Evolutionary conservation across 495 filamentous ascomycete genomes (phyloP), one percentile per base, ranked within the genome.

Genomic region (Trichoderma asperelloides): DNA sequence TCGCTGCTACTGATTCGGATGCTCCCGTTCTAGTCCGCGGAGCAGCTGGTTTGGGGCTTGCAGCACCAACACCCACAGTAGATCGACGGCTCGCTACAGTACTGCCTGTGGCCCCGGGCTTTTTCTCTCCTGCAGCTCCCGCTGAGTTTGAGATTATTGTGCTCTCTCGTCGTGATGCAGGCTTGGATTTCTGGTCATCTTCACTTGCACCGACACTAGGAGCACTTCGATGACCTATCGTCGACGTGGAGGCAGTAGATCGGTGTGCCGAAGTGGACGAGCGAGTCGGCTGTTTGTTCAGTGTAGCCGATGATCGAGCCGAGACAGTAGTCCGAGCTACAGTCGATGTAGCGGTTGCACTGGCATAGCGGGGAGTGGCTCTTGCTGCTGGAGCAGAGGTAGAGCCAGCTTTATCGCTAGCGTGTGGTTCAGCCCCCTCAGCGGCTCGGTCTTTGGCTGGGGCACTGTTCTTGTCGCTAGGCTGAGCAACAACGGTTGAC

Each of bases 171-270:
- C 55, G 72, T 51, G 43, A 75, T 40, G 79, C 71, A 12, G 79
- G 28, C 74, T 70, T 12, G 0, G 70, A 71, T 73, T 78, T 82
- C 72, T 78, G 80, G 66, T 83, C 81, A 62, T 82, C 80, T 62
- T 83, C 81, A 28, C 57, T 62, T 21, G 57, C 66, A 18, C 80
- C 78, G 18, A 78, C 70, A 28, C 80, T 82, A 3, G 80, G 76
- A 18, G 77, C 78, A 0, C 78, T 74, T 47, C 76, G 76, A 66
- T 82, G 81, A 28, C 67, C 57, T 18, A 72, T 69, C 7, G 66
- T 65, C 28, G 73, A 66, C 12, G 77, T 70, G n/a, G 76, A 63
- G 21, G 76, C 71, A 15, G 71, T 73, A 16, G 73, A 64, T n/a
- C 78, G 75, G 60, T 77, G 78, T 71, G 74, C 80, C 16, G 74